phyloP scores from a whole-genome alignment of 73 alveolate species.

The Paraurostyla sp. region DNA sequence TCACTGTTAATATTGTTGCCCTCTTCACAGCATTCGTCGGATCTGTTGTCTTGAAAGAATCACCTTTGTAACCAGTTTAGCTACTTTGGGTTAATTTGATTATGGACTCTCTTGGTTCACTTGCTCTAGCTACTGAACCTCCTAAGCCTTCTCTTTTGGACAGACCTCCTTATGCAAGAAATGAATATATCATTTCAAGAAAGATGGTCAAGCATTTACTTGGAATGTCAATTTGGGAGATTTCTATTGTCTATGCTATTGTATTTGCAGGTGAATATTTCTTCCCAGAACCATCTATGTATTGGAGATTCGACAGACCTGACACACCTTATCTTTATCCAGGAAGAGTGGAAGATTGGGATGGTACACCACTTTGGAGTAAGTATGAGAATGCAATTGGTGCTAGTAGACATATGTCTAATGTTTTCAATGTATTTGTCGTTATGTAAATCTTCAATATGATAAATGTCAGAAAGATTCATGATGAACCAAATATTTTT shows the following conservation, averaged over 20 bases:
- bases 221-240: slow-evolving; percentile 84
- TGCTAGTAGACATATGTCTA: slow-evolving; percentile 78
- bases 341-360: slow-evolving; percentile 79
- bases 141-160: slow-evolving; percentile 77
- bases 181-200: slow-evolving; percentile 87
- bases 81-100: slow-evolving; percentile 83
- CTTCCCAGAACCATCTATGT: slow-evolving; percentile 72
- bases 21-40: slow-evolving; percentile 86
- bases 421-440: slow-evolving; percentile 84
- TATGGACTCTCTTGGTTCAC: slow-evolving; percentile 89
- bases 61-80: slow-evolving; percentile 88
- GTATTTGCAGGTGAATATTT: slow-evolving; percentile 76
- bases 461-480: slow-evolving; percentile 80
- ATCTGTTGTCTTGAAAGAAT: slow-evolving; percentile 80
- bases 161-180: slow-evolving; percentile 81
- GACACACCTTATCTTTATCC: slow-evolving; percentile 85
- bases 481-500: slow-evolving; percentile 79
- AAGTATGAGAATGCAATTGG: slow-evolving; percentile 17
- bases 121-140: slow-evolving; percentile 87
- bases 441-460: slow-evolving; percentile 81
- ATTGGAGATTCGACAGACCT: slow-evolving; percentile 77
- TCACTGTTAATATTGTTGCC: slow-evolving; percentile 89
- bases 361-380: slow-evolving; percentile 76
- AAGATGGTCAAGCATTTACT: slow-evolving; percentile 92
- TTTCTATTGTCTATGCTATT: slow-evolving; percentile 80